Base-by-base conservation (phyloP, 2,329 filamentous ascomycete species). In the Phialophora macrospora region DNA sequence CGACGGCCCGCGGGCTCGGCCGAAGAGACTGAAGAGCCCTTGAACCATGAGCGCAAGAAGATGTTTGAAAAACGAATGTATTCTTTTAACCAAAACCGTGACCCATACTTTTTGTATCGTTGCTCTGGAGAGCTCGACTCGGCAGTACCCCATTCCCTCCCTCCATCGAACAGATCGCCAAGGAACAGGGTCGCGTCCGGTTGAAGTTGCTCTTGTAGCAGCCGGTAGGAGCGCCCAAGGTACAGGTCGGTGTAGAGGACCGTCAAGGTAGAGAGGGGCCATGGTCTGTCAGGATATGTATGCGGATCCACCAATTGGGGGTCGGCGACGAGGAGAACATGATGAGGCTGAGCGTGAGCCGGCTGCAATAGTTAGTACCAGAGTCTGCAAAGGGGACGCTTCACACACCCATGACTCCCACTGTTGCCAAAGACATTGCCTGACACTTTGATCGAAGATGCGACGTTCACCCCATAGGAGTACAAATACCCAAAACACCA, bases 151-250 rank as follows among this genome's bases (percentile, higher is more conserved):
- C 95, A 99, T 81, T 99, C 95, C 71, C 95, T 86, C 8, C 95
- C 95, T 3, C 95, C 95, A 75, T 99, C 95, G 73, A 99, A 97
- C 0, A 99, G 81, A 75, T 99, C 95, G 7, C 95, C 95, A 0
- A 99, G 82, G 75, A 99, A 98, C 75, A 97, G 87, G 0, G 96
- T 82, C 17, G 91, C 93, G 75, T 97, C 92, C 0, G 95, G 95
- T n/a, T 86, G 85, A 14, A 98, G 82, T 20, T 86, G 80, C 20
- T 84, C 80, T 74, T 97, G 92, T 64, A 98, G 84, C 60, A 89
- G 85, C n/a, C 83, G 85, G 76, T 96, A 98, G 8, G 90, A 88
- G 49, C 93, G 88, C 48, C 89, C 88, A 69, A 99, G 85, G 78
- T 97, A 99, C 74, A 92, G 90, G 78, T 99, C 95, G 63, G 93